These are phyloP conservation scores for Lodderomyces orthopsilosis DNA, from an alignment of 1,139 yeast genomes.

Conservation along the genomic window DNA sequence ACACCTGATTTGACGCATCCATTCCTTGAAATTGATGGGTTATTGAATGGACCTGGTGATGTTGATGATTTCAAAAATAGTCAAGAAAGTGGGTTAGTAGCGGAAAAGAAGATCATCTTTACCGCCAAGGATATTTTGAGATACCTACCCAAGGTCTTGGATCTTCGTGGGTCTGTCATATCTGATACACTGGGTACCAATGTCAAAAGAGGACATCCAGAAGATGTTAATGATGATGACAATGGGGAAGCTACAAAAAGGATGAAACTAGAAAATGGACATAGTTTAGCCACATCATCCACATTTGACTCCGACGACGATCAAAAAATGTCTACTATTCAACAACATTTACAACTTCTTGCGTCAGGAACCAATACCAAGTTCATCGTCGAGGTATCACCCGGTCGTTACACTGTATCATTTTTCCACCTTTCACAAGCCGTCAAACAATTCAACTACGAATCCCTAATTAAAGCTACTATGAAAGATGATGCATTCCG, in stretches of 20 bases:
- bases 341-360: conserved; percentile 54
- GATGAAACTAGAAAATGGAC: conserved; percentile 42
- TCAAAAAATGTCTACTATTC: conserved; percentile 21
- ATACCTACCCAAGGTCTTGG: conserved; percentile 42
- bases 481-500: conserved; percentile 59
- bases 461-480: conserved; percentile 56
- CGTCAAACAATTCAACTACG: conserved; percentile 57
- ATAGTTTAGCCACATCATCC: not conserved
- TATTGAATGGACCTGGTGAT: conserved; percentile 43
- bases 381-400: conserved; percentile 43
- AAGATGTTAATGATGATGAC: conserved; percentile 17
- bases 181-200: conserved; percentile 33
- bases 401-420: conserved; percentile 43
- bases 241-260: conserved; percentile 36
- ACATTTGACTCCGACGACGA: conserved; percentile 1
- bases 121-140: conserved; percentile 54
- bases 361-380: conserved; percentile 41
- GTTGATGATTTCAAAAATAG: conserved; percentile 24
- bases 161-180: conserved; percentile 50
- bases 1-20: conserved; percentile 42
- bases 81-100: conserved; percentile 37
- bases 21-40: conserved; percentile 33
- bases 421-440: conserved; percentile 39
- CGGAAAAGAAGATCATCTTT: conserved; percentile 42
- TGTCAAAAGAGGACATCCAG: conserved; percentile 22